Evolutionary conservation across 2,329 filamentous ascomycete species (phyloP).

Genomic region (Knufia fluminis): DNA sequence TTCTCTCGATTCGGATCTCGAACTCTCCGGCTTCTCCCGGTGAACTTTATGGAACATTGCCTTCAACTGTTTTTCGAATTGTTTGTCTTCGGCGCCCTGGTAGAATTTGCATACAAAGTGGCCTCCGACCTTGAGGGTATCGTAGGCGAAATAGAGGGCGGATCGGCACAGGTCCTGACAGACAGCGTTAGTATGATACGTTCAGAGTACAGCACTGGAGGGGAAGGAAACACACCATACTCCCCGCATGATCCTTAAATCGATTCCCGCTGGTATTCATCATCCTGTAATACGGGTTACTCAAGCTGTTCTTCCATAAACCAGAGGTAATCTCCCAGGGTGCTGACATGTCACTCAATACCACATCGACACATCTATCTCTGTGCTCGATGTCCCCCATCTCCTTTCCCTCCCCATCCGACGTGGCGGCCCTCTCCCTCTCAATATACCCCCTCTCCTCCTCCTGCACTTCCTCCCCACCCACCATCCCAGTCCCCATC

Average conservation of each 20-base stretch:
- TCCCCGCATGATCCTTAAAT: constrained; percentile 82
- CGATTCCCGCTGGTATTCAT: constrained; percentile 92
- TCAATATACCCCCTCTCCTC: constrained; percentile 21
- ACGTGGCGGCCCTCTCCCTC: constrained; percentile 20
- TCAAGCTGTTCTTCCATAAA: constrained; percentile 79
- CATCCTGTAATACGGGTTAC: constrained; percentile 94
- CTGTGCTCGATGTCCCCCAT: constrained; percentile 22
- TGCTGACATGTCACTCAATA: constrained; percentile 98
- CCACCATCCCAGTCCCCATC: not conserved
- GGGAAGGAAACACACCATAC: constrained; percentile 64
- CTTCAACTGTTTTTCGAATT: constrained; percentile 63
- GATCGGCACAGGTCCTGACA: constrained; percentile 77
- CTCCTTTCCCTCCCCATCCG: constrained; percentile 25
- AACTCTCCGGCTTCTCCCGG: constrained; percentile 85
- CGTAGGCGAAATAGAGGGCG: constrained; percentile 73
- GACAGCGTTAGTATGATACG: constrained; percentile 6
- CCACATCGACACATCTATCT: constrained; percentile 69
- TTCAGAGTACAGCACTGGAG: not conserved
- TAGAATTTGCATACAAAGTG: constrained; percentile 98
- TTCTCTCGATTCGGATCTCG: constrained; percentile 75
- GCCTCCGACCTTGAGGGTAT: constrained; percentile 71
- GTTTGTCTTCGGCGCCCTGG: constrained; percentile 77
- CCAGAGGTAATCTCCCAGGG: constrained; percentile 78
- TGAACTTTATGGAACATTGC: constrained; percentile 70
- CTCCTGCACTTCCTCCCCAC: constrained; percentile 15